Evolutionary conservation across 164 flowering plant species (phyloP), one percentile per base, ranked within the genome.

Genomic region (Malania oleifera): DNA sequence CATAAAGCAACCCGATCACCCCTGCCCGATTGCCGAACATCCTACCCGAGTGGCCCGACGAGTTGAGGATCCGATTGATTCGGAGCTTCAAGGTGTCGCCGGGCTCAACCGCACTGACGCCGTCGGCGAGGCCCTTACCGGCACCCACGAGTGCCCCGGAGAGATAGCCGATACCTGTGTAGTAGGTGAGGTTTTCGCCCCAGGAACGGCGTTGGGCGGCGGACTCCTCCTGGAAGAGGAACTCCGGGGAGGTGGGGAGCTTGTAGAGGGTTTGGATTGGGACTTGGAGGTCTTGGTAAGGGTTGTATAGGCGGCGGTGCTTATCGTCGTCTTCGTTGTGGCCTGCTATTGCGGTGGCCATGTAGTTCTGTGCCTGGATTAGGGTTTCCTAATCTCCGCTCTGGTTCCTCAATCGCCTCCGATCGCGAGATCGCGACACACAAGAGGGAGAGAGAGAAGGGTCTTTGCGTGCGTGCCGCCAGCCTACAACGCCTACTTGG

Each of bases 141-240:
- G 80, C 91, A 17, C 98, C 98, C 57, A 58, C 22, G 5, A 74
- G 22, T 25, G 96, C 72, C 1, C 95, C 98, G 41, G 72, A 63
- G 34, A 83, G 78, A 64, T 88, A 91, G 18, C 81, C 82, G 52
- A 69, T 63, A n/a, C 98, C 98, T 46, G 98, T 91, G 75, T 86
- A 88, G 70, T 79, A 91, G 50, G 93, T 86, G 35, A 91, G 80
- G 50, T 88, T 88, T 39, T 91, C 96, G 17, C 98, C 90, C 96
- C 96, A 91, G 0, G 96, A 83, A 12, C 98, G 83, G 67, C 90
- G 85, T 52, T 80, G 84, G 5, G 57, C 76, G 31, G 66, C 15
- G 61, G 95, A 58, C 53, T 91, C 98, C 60, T 91, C 98, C 49
- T 73, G 66, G 84, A 88, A 91, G 58, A 88, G 95, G 70, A 62